Base-by-base conservation (phyloP, 2,329 filamentous ascomycete species). In the Colletotrichum truncatum region DNA sequence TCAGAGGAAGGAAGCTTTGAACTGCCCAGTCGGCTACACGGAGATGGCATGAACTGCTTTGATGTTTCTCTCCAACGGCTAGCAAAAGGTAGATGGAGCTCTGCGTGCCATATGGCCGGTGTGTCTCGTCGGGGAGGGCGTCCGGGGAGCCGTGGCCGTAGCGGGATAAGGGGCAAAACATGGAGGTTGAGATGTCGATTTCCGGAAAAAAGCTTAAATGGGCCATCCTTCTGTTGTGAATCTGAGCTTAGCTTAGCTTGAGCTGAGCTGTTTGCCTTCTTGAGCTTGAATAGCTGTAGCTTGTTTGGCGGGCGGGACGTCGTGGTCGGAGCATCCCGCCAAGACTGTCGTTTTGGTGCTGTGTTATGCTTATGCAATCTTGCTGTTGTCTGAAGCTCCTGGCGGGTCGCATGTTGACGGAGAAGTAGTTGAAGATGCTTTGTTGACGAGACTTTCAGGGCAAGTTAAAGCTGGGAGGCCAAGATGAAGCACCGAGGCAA, bases 351-450 rank as follows among this genome's bases (percentile, higher is more conserved):
- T 45, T 7, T 12, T 28, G 32, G 1, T 26, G 30, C 30, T n/a
- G 54, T 7, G 30, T 41, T 36, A 57, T 57, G 54, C 54, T 48
- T 21, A 48, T 57, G 54, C 54, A 48, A 57, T 46, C 54, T 57
- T 57, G 41, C 41, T 45, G 11, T 18, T 48, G 41, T 57, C 41
- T 46, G 54, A 18, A 30, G 23, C 23, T 16, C 21, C 18, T 12
- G n/a, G n/a, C n/a, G n/a, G n/a, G n/a, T n/a, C n/a, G n/a, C n/a
- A n/a, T 23, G 28, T 8, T 10, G 48, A 12, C 1, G 4, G 2
- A 12, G 46, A 34, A 28, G 26, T 6, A 14, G 16, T 28, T n/a
- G 26, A 26, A 16, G 30, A 26, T 49, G 3, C 18, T 10, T 4
- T 48, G 23, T 11, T 30, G 45, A 21, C 4, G 3, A 4, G n/a